These are phyloP conservation scores for Picochlorum sp. DNA, from an alignment of 139 green algal genomes.

Conservation along the genomic window DNA sequence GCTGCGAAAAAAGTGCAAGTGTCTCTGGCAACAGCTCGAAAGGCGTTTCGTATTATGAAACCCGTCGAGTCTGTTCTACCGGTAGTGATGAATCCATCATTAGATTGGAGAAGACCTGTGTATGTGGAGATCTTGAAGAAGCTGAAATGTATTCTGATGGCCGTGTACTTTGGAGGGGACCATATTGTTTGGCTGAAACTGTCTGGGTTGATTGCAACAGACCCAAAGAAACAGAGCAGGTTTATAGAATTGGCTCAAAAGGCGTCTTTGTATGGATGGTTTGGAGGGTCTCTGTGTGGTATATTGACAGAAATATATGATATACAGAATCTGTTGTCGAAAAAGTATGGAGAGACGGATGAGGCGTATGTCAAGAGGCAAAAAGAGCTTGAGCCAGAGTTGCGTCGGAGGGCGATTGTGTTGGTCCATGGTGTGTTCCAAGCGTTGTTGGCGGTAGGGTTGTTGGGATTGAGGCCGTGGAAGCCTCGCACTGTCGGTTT, in stretches of 20 bases:
- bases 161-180: constrained; percentile 87
- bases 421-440: constrained; percentile 65
- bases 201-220: constrained; percentile 67
- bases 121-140: constrained; percentile 68
- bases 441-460: constrained; percentile 56
- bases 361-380: constrained; percentile 52
- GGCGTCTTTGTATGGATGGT: constrained; percentile 49
- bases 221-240: constrained; percentile 27
- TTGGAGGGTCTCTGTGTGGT: constrained; percentile 39
- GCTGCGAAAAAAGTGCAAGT: constrained; percentile 81
- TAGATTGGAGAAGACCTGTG: constrained; percentile 54
- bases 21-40: constrained; percentile 76
- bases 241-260: constrained; percentile 60
- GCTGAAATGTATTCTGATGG: constrained; percentile 80
- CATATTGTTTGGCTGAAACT: constrained; percentile 85
- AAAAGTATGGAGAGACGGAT: constrained; percentile 38
- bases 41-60: constrained; percentile 80
- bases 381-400: constrained; percentile 39
- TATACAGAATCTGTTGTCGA: constrained; percentile 3
- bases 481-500: constrained; percentile 72
- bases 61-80: constrained; percentile 69
- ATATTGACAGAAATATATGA: constrained; percentile 38
- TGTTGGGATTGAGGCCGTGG: constrained; percentile 54
- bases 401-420: constrained; percentile 50
- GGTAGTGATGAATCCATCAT: constrained; percentile 54